phyloP scores from a whole-genome alignment of 2,329 filamentous ascomycete species.

The Dothistroma pini region DNA sequence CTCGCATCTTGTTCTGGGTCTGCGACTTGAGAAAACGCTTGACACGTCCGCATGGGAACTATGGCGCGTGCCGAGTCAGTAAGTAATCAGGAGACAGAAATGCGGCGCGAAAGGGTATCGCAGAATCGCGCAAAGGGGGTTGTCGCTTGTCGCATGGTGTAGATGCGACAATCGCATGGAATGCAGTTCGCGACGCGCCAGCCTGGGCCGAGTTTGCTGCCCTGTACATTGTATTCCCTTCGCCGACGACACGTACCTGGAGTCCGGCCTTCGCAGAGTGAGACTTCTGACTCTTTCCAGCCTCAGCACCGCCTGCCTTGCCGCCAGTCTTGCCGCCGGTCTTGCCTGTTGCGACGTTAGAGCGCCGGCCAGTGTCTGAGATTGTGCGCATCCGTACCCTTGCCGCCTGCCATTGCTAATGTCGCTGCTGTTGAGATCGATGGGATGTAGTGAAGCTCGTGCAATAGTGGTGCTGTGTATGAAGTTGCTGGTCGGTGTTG shows the following conservation, averaged over 20 bases:
- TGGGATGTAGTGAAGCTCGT: slow-evolving; percentile 9
- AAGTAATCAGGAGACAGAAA: slow-evolving; percentile 6
- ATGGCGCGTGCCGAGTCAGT: slow-evolving; percentile 20
- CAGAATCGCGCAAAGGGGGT: background rate
- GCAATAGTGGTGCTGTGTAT: slow-evolving; percentile 2
- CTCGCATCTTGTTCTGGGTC: slow-evolving; percentile 99
- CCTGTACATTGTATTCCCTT: slow-evolving; percentile 1
- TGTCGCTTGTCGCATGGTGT: background rate
- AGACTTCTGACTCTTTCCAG: slow-evolving; percentile 86
- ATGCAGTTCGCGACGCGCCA: slow-evolving; percentile 31
- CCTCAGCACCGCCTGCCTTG: slow-evolving; percentile 64
- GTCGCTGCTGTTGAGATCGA: slow-evolving; percentile 1
- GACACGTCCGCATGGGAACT: slow-evolving; percentile 99
- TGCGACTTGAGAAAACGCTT: slow-evolving; percentile 99
- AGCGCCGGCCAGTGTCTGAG: slow-evolving; percentile 17
- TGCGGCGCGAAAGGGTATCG: background rate
- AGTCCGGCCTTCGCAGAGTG: slow-evolving; percentile 93
- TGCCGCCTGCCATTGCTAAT: slow-evolving; percentile 70
- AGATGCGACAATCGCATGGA: slow-evolving; percentile 14
- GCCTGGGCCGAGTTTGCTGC: slow-evolving; percentile 14
- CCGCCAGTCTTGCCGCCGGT: slow-evolving; percentile 84
- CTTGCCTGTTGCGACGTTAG: slow-evolving; percentile 45
- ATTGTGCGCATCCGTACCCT: slow-evolving; percentile 65
- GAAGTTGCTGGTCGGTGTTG: slow-evolving; percentile 9
- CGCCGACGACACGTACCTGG: slow-evolving; percentile 66